Evolutionary conservation across 192 early-diverging fungal species (phyloP).

Genomic region (Piromyces sp.): DNA sequence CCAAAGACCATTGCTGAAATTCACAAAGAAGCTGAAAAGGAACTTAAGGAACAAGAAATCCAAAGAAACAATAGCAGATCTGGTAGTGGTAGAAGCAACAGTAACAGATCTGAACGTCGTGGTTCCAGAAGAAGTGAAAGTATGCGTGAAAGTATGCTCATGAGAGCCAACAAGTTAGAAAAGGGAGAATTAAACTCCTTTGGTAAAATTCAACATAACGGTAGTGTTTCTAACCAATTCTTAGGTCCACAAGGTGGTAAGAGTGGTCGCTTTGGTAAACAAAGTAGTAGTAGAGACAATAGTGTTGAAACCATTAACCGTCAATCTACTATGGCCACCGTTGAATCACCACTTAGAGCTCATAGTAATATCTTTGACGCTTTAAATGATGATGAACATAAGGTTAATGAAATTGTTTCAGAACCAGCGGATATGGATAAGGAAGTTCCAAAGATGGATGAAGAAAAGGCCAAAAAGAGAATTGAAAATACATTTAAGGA

Average conservation of each 20-base stretch:
- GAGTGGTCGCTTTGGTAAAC: background rate
- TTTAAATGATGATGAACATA: background rate
- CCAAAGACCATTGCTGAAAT: conserved; percentile 89
- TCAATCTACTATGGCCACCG: background rate
- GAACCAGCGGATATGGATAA: background rate
- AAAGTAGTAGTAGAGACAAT: background rate
- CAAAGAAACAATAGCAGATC: conserved; percentile 12
- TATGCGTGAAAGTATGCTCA: background rate
- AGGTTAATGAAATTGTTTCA: background rate
- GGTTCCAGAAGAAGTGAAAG: background rate
- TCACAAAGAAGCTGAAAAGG: conserved; percentile 46
- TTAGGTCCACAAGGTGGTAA: background rate
- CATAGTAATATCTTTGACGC: background rate
- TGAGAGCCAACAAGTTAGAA: background rate
- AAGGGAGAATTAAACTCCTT: background rate
- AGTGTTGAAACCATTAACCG: background rate
- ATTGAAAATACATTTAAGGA: background rate
- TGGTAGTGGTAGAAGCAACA: background rate
- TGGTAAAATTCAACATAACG: background rate
- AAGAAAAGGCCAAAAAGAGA: background rate
- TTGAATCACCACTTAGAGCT: background rate
- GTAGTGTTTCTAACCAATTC: background rate
- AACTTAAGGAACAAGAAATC: conserved; percentile 53
- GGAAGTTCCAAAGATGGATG: background rate
- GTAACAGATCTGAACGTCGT: background rate